A percentile compares a stretch with the other conserved stretches of the same genome.
These are phyloP conservation scores for Schizosaccharomyces versatilis DNA, from an alignment of 1,139 yeast genomes.

Conservation along the genomic window DNA sequence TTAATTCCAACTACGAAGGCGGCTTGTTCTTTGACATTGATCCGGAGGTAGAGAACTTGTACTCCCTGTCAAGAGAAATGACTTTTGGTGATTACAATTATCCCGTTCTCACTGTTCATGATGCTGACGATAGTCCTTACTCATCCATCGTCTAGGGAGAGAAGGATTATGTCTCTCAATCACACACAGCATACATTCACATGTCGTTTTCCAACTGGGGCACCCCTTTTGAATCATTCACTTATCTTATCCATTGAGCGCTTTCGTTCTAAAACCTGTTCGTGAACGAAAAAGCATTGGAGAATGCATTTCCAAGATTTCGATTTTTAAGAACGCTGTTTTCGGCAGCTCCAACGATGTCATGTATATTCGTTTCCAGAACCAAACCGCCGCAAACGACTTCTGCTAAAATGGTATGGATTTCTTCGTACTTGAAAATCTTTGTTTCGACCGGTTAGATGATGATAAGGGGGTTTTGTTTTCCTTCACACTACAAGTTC, in stretches of 20 bases:
- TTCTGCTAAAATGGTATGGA: constrained; percentile 67
- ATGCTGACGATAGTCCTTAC: background rate
- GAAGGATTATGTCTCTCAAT: no score
- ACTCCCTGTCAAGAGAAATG: constrained; percentile 23
- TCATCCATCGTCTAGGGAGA: background rate
- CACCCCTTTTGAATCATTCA: no score
- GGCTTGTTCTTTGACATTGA: constrained; percentile 20
- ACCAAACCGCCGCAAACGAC: constrained; percentile 97
- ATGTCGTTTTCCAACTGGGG: no score
- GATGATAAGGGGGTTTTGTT: background rate
- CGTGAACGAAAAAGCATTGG: no score
- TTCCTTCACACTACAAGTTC: background rate
- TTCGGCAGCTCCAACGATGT: constrained; percentile 50
- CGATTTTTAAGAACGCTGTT: constrained; percentile 14
- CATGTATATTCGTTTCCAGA: constrained; percentile 69
- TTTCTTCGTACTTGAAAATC: constrained; percentile 66
- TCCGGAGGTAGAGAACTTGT: constrained; percentile 24
- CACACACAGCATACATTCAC: no score
- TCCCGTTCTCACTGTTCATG: constrained; percentile 31
- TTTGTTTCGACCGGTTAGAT: background rate
- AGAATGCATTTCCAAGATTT: no score
- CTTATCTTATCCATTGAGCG: no score
- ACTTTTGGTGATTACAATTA: constrained; percentile 36
- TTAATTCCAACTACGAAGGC: background rate
- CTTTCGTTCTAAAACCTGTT: no score